Conservation (phyloP, 176 grass and related monocot genomes). For the Triticum monococcum region DNA sequence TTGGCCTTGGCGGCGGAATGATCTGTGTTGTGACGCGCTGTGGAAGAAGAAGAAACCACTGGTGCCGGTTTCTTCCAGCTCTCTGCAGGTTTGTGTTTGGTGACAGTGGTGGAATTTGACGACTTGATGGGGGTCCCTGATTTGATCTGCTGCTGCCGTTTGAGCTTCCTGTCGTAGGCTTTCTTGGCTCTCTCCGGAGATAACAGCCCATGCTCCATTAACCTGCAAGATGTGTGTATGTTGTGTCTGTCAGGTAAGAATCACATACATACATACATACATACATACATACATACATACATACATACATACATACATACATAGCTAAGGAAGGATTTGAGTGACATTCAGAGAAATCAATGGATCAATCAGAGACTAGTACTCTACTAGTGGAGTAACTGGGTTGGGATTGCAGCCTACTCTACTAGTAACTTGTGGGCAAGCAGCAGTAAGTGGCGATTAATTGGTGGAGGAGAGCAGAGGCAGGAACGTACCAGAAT, state of each 20-base stretch:
- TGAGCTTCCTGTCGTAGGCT: constrained; percentile 83
- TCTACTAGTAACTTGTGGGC: no score
- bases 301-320: no score
- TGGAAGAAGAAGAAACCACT: background rate
- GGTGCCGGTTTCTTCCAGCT: constrained; percentile 55
- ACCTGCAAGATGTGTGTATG: constrained; percentile 40
- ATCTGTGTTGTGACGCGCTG: background rate
- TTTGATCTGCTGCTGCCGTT: constrained; percentile 56
- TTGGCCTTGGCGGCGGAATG: constrained; percentile 44
- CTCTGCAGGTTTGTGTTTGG: constrained; percentile 44
- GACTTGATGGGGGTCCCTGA: constrained; percentile 54
- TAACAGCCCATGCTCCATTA: constrained; percentile 97
- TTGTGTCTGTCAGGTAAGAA: background rate
- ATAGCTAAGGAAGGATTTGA: no score
- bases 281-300: background rate
- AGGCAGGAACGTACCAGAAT: constrained; percentile 40
- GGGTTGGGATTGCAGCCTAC: no score
- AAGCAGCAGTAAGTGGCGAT: background rate
- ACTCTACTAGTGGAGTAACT: no score
- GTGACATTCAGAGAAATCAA: no score
- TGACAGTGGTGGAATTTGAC: background rate
- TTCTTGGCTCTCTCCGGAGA: constrained; percentile 83
- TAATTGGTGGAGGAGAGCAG: background rate
- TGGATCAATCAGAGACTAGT: no score
- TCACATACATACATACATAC: no score